phyloP scores from a whole-genome alignment of 805 yeast species.

The Saccharomycopsis sp. region DNA sequence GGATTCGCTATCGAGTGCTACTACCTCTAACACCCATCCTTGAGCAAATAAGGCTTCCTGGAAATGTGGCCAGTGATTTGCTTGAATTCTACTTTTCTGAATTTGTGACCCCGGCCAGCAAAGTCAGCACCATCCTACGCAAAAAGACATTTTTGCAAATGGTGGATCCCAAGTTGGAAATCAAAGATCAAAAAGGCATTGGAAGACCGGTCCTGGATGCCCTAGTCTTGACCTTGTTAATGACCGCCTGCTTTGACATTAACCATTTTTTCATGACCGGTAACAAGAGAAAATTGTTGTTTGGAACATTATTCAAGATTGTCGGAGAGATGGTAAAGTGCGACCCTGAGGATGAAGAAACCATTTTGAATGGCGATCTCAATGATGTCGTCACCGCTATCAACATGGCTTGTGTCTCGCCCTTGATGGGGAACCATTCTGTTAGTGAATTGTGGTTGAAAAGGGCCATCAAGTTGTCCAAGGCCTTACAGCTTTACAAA shows the following conservation, averaged over 20 bases:
- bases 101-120: slow-evolving; percentile 6
- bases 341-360: slow-evolving; percentile 10
- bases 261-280: slow-evolving; percentile 19
- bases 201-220: slow-evolving; percentile 7
- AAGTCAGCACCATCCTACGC: slow-evolving; percentile 7
- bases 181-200: slow-evolving; percentile 5
- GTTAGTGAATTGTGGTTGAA: slow-evolving; percentile 11
- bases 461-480: slow-evolving; percentile 13
- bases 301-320: slow-evolving; percentile 2
- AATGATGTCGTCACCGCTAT: slow-evolving; percentile 13
- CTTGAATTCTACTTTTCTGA: slow-evolving; percentile 11
- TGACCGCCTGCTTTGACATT: slow-evolving; percentile 11
- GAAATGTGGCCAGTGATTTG: slow-evolving; percentile 18
- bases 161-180: slow-evolving; percentile 7
- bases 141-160: slow-evolving; percentile 8
- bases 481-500: slow-evolving; percentile 6
- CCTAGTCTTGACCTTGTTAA: slow-evolving; percentile 9
- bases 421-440: slow-evolving; percentile 14
- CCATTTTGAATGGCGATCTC: slow-evolving; percentile 5
- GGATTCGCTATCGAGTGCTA: slow-evolving; percentile 5
- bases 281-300: slow-evolving; percentile 8
- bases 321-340: neutral
- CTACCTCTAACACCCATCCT: slow-evolving; percentile 2
- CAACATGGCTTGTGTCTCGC: slow-evolving; percentile 13
- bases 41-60: slow-evolving; percentile 8